Evolutionary conservation across 2,329 filamentous ascomycete species (phyloP), one percentile per base, ranked within the genome.

Genomic region (Colletotrichum liaoningense): DNA sequence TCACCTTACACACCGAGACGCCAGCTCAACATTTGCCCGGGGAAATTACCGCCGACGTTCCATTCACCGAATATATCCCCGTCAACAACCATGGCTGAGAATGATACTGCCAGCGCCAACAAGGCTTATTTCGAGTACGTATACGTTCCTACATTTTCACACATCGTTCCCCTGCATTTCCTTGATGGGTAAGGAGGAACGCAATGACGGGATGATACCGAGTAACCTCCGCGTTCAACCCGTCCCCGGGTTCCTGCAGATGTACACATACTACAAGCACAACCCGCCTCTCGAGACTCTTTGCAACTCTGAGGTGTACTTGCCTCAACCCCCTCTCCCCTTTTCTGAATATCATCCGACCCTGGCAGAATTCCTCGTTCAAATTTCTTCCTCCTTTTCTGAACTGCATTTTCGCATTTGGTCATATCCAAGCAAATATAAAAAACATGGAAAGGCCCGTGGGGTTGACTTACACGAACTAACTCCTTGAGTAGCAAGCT

Each of bases 401-500:
- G 3, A 42, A 42, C 16, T 42, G 4, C 38, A 42, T 49, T 49
- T 49, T 22, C 19, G 7, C 19, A 19, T 19, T 42, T 6, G 14
- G 38, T 6, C 19, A 22, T 22, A 11, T 49, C 11, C 42, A 0
- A 49, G 42, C 42, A 22, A 49, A n/a, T n/a, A 16, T 16, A 24
- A 54, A 24, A 30, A 22, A 64, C 12, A 38, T 38, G n/a, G 54
- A 24, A 26, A 26, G 30, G 14, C 26, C 42, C 12, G 19, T 55
- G 6, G n/a, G 22, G n/a, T 22, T 12, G n/a, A 49, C 33, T 69
- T 11, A 60, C 38, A 56, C 38, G 11, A 33, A 33, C 33, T 55
- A 22, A 33, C 35, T 35, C 33, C 22, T 7, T n/a, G 42, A n/a
- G 42, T 33, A 91, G 90, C 75, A 80, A 88, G 60, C 81, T 88